A percentile compares a stretch with the other conserved stretches of the same genome.
Conservation (phyloP, 148 eudicot species). For the Talinum fruticosum region DNA sequence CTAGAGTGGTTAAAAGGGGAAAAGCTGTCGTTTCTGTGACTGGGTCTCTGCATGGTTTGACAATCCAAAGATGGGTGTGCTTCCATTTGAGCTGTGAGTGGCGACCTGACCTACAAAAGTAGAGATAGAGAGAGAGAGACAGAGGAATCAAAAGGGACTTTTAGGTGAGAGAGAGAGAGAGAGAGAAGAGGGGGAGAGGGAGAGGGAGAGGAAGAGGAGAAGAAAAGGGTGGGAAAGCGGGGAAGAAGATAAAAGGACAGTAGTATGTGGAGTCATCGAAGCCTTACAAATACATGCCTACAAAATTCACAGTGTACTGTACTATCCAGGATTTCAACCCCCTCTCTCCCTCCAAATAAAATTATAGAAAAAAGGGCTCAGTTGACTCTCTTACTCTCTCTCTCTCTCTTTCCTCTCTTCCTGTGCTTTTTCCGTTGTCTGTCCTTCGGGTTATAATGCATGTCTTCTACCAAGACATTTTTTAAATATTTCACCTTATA, state of each 20-base stretch:
- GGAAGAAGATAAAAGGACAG: slow-evolving; percentile 19
- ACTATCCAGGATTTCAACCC: neutral
- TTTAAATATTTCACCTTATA: too few relatives aligned
- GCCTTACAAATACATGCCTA: slow-evolving; percentile 59
- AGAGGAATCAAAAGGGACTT: slow-evolving; percentile 13
- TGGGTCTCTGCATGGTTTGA: slow-evolving; percentile 55
- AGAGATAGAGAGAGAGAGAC: slow-evolving; percentile 8
- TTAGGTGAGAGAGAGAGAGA: neutral
- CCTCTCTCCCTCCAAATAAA: too few relatives aligned
- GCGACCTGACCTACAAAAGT: neutral
- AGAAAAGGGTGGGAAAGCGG: slow-evolving; percentile 9
- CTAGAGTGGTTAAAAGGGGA: slow-evolving; percentile 21
- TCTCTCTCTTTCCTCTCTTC: neutral
- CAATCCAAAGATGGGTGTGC: slow-evolving; percentile 16
- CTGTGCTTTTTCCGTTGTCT: neutral
- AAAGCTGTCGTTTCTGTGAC: slow-evolving; percentile 29
- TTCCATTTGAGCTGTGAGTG: slow-evolving; percentile 18
- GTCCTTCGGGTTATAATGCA: too few relatives aligned
- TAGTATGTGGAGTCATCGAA: slow-evolving; percentile 74
- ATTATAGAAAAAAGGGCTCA: slow-evolving; percentile 26
- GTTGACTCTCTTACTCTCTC: slow-evolving; percentile 44
- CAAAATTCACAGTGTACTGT: slow-evolving; percentile 19
- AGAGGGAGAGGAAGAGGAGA: slow-evolving; percentile 6
- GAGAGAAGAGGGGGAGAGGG: neutral
- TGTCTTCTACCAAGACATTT: too few relatives aligned